Evolutionary conservation across 1,284 basidiomycete genomes (phyloP).

Genomic region (Ustilago xerochloae): DNA sequence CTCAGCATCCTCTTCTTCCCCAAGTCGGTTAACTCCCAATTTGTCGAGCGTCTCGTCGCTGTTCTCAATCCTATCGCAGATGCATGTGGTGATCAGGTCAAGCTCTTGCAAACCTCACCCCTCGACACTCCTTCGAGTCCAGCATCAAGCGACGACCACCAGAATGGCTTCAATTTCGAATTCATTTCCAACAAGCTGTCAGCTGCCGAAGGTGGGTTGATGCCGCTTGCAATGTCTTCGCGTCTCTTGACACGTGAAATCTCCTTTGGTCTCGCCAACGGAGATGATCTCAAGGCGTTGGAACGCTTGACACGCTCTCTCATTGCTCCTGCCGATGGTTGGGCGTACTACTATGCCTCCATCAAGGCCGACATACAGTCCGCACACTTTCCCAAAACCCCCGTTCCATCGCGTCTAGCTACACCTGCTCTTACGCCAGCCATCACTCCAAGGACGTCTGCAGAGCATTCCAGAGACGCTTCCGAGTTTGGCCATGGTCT

Average conservation of each 20-base stretch:
- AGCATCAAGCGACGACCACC: not conserved
- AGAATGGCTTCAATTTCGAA: slow-evolving; percentile 70
- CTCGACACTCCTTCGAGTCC: slow-evolving; percentile 66
- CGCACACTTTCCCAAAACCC: slow-evolving; percentile 49
- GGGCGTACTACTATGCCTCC: slow-evolving; percentile 73
- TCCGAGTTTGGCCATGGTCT: slow-evolving; percentile 28
- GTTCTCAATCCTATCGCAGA: slow-evolving; percentile 73
- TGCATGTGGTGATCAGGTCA: slow-evolving; percentile 72
- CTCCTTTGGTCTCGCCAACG: slow-evolving; percentile 75
- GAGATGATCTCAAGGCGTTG: slow-evolving; percentile 74
- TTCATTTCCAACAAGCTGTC: slow-evolving; percentile 65
- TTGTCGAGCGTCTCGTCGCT: slow-evolving; percentile 73
- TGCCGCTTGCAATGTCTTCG: slow-evolving; percentile 73
- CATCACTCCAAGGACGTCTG: slow-evolving; percentile 38
- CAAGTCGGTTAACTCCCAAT: slow-evolving; percentile 75
- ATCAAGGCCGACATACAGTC: slow-evolving; percentile 50
- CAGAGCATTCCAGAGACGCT: slow-evolving; percentile 21
- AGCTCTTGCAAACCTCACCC: slow-evolving; percentile 71
- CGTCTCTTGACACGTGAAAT: slow-evolving; percentile 76
- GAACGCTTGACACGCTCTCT: slow-evolving; percentile 68
- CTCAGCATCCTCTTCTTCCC: slow-evolving; percentile 76
- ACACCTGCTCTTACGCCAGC: slow-evolving; percentile 36
- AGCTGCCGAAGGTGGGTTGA: slow-evolving; percentile 74
- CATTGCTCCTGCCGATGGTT: slow-evolving; percentile 74
- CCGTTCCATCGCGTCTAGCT: slow-evolving; percentile 35